Evolutionary conservation across 78 protist species (phyloP).

Genomic region (Pigoraptor vietnamica): DNA sequence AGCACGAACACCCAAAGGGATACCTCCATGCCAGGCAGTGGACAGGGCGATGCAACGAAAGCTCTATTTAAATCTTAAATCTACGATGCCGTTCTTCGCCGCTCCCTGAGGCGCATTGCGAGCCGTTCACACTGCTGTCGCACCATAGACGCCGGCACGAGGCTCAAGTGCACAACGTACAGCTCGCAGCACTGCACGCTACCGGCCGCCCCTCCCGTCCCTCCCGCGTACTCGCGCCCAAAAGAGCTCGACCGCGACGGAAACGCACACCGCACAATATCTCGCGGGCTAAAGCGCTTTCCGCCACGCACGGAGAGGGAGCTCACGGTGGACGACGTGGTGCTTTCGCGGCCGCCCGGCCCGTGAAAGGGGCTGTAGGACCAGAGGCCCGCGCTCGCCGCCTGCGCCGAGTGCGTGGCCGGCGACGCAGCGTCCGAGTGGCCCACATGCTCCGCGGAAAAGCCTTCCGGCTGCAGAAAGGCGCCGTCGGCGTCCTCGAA

Average conservation of each 20-base stretch:
- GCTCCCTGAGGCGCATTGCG: not conserved
- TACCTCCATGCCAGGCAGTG: too few relatives aligned
- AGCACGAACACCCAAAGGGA: too few relatives aligned
- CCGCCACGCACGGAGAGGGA: not conserved
- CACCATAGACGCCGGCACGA: not conserved
- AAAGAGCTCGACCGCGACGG: not conserved
- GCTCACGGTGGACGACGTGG: not conserved
- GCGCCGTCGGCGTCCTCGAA: not conserved
- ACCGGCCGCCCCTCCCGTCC: not conserved
- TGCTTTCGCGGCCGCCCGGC: not conserved
- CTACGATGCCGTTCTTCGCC: not conserved
- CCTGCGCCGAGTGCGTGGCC: not conserved
- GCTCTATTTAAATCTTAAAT: too few relatives aligned
- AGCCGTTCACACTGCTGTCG: not conserved
- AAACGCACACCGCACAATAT: not conserved
- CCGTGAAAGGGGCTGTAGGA: not conserved
- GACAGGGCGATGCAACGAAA: too few relatives aligned
- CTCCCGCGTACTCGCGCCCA: not conserved
- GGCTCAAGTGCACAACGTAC: not conserved
- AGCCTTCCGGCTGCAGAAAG: not conserved
- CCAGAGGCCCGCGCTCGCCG: not conserved
- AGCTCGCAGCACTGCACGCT: not conserved
- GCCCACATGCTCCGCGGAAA: not conserved
- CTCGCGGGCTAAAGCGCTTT: not conserved
- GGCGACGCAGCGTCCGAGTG: not conserved